These are phyloP conservation scores for Alternaria brassicae DNA, from an alignment of 2,329 filamentous ascomycete species.

Conservation along the genomic window DNA sequence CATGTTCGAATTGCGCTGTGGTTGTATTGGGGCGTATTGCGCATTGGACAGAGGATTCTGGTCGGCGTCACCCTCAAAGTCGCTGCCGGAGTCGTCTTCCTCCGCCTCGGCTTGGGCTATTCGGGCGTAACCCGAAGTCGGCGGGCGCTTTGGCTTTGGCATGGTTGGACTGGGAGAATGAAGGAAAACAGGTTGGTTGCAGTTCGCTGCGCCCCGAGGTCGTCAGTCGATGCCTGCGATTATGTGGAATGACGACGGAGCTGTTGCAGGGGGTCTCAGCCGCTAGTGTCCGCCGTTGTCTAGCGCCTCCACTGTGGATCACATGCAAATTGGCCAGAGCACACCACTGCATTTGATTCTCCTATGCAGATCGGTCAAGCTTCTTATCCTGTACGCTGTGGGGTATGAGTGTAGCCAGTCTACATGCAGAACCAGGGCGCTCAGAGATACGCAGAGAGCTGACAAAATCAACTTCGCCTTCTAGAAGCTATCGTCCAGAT, in stretches of 20 bases:
- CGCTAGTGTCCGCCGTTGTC: conserved; percentile 19
- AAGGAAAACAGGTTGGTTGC: conserved; percentile 11
- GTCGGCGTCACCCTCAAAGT: conserved; percentile 51
- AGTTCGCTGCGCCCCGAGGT: conserved; percentile 15
- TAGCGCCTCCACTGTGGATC: conserved; percentile 11
- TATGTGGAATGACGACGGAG: conserved; percentile 36
- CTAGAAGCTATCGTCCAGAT: conserved; percentile 59
- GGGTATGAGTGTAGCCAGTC: conserved; percentile 16
- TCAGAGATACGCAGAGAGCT: not conserved
- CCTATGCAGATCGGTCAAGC: not conserved
- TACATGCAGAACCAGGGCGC: not conserved
- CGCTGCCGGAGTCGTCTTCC: conserved; percentile 51
- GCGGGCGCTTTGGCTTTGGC: conserved; percentile 48
- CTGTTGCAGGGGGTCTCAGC: conserved; percentile 26
- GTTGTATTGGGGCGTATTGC: conserved; percentile 58
- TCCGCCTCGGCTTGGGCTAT: conserved; percentile 62
- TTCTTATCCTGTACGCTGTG: conserved; percentile 7
- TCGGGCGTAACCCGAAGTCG: conserved; percentile 59
- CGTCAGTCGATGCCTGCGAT: conserved; percentile 19
- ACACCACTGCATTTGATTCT: conserved; percentile 11
- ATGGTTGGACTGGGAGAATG: conserved; percentile 24
- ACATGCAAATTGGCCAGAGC: conserved; percentile 10
- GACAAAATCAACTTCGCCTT: not conserved
- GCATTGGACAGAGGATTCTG: conserved; percentile 47
- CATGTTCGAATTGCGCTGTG: conserved; percentile 54